These are phyloP conservation scores for Eremochloa ophiuroides DNA, from an alignment of 176 grass and related monocot genomes.

Conservation along the genomic window DNA sequence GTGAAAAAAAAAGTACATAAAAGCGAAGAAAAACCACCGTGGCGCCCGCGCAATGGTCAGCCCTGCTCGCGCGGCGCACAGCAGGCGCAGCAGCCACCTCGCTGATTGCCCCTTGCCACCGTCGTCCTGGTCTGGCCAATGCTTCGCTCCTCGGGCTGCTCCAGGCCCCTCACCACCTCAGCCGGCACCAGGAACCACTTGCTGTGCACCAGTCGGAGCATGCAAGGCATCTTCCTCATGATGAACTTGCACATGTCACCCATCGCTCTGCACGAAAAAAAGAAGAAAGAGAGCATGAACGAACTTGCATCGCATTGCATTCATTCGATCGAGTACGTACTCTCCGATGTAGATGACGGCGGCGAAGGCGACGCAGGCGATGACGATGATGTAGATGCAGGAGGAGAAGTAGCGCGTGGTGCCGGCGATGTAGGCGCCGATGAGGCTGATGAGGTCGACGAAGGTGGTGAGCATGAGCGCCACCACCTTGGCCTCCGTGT, in stretches of 20 bases:
- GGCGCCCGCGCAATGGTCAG: neutral
- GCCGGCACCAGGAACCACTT: conserved; percentile 15
- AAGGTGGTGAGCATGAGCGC: conserved; percentile 32
- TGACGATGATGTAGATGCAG: conserved; percentile 38
- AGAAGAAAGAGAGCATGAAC: neutral
- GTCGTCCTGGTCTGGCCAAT: neutral
- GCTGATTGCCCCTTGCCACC: neutral
- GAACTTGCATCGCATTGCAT: neutral
- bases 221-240: neutral
- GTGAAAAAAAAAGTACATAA: too few species aligned
- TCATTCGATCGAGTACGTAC: too few species aligned
- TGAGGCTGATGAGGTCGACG: neutral
- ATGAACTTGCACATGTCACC: neutral
- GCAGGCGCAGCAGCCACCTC: neutral
- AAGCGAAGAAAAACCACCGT: too few species aligned
- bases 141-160: neutral
- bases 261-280: neutral
- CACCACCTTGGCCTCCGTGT: conserved; percentile 18
- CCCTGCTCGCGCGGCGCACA: neutral
- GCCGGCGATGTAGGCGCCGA: conserved; percentile 30
- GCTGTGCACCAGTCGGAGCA: neutral
- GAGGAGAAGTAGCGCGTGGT: neutral
- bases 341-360: conserved; percentile 27
- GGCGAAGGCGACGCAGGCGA: conserved; percentile 20
- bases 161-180: neutral